Evolutionary conservation across 345 rosid genomes (phyloP).

Genomic region (Boechera divaricarpa): DNA sequence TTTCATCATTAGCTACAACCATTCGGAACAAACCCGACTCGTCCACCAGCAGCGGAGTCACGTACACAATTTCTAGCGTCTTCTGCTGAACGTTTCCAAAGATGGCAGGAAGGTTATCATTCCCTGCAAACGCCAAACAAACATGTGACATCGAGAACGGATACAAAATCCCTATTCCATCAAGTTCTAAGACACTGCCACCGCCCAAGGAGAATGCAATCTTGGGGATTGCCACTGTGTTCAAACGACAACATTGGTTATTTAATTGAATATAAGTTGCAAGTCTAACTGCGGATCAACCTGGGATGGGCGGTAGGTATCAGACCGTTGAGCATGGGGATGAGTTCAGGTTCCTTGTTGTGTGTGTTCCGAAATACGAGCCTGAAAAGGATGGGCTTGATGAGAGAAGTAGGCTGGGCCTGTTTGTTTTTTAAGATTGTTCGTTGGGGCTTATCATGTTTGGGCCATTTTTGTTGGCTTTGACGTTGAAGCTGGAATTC

Average conservation of each 20-base stretch:
- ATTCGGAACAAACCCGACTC: constrained; percentile 64
- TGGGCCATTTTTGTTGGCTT: too few relatives aligned
- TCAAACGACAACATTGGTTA: not conserved
- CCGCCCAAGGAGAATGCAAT: constrained; percentile 55
- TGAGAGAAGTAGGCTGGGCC: too few relatives aligned
- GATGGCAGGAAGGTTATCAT: constrained; percentile 42
- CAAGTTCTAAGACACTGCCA: constrained; percentile 48
- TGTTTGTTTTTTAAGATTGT: too few relatives aligned
- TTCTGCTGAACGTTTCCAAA: constrained; percentile 77
- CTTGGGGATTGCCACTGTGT: constrained; percentile 44
- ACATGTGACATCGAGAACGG: constrained; percentile 43
- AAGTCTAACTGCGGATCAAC: too few relatives aligned
- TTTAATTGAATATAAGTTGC: too few relatives aligned
- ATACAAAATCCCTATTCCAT: constrained; percentile 47
- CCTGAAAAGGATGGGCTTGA: too few relatives aligned
- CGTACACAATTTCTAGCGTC: constrained; percentile 68
- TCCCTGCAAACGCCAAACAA: constrained; percentile 77
- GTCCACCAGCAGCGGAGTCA: constrained; percentile 47
- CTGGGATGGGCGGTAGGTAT: too few relatives aligned
- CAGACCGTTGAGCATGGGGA: too few relatives aligned
- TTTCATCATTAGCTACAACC: constrained; percentile 50
- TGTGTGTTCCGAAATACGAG: too few relatives aligned
- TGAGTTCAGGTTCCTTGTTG: too few relatives aligned
- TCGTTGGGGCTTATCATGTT: too few relatives aligned
- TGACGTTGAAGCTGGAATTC: too few relatives aligned